phyloP scores from a whole-genome alignment of 1,284 basidiomycete genomes.

The Phylloboletellus chloephorus region DNA sequence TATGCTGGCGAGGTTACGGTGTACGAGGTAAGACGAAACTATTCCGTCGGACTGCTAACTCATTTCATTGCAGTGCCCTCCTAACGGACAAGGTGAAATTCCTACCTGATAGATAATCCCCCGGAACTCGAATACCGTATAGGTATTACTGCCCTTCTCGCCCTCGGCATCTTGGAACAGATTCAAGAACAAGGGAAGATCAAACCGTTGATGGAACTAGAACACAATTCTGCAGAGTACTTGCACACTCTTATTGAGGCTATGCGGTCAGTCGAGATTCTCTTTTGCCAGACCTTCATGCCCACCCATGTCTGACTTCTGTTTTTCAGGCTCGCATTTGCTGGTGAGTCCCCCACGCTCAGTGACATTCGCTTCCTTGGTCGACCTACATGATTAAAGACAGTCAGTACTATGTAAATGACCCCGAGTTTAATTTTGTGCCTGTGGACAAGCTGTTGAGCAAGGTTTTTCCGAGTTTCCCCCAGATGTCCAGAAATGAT shows the following conservation, averaged over 20 bases:
- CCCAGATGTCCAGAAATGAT: not conserved
- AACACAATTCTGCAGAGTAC: slow-evolving; percentile 87
- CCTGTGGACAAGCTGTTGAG: slow-evolving; percentile 77
- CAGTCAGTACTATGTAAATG: slow-evolving; percentile 82
- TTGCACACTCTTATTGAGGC: slow-evolving; percentile 85
- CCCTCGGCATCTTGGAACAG: slow-evolving; percentile 87
- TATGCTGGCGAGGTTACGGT: slow-evolving; percentile 79
- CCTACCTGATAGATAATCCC: not conserved
- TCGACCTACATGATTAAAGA: slow-evolving; percentile 42
- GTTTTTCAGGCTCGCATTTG: slow-evolving; percentile 61
- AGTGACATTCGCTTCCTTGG: not conserved
- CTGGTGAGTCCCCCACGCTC: slow-evolving; percentile 45
- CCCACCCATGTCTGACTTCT: slow-evolving; percentile 1
- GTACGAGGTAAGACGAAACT: slow-evolving; percentile 61
- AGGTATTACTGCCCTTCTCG: slow-evolving; percentile 87
- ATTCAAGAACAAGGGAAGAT: slow-evolving; percentile 73
- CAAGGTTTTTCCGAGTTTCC: slow-evolving; percentile 58
- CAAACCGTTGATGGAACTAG: slow-evolving; percentile 67
- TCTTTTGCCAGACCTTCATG: not conserved
- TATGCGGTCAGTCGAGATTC: slow-evolving; percentile 48
- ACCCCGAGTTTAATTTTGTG: slow-evolving; percentile 71
- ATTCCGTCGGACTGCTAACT: slow-evolving; percentile 3
- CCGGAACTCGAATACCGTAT: slow-evolving; percentile 4
- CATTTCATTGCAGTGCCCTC: slow-evolving; percentile 62
- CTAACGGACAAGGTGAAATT: slow-evolving; percentile 82